Evolutionary conservation across 2,329 filamentous ascomycete species (phyloP).

Genomic region (Amauroascus verrucosus): DNA sequence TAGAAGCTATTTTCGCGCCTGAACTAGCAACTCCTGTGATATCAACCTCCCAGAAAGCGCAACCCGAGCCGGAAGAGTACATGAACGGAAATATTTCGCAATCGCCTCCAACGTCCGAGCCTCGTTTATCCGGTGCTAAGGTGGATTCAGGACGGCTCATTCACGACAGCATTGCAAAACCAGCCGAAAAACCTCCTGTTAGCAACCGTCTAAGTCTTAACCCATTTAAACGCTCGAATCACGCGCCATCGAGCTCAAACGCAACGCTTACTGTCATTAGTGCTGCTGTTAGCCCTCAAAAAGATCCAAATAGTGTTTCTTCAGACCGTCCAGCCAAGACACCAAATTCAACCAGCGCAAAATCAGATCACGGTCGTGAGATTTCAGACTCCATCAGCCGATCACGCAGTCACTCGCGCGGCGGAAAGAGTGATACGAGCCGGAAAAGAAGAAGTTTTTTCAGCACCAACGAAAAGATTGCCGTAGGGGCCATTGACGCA

Average conservation of each 20-base stretch:
- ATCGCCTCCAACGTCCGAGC: constrained; percentile 16
- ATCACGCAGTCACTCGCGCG: constrained; percentile 28
- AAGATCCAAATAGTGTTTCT: constrained; percentile 7
- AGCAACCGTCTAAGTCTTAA: constrained; percentile 36
- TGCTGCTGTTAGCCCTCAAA: neutral
- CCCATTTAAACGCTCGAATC: constrained; percentile 34
- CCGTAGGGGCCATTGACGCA: constrained; percentile 12
- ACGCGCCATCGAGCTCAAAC: constrained; percentile 28
- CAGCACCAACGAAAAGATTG: constrained; percentile 20
- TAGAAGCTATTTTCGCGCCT: constrained; percentile 43
- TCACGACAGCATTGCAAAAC: constrained; percentile 25
- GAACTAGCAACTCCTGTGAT: constrained; percentile 53
- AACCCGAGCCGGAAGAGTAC: constrained; percentile 31
- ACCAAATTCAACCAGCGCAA: constrained; percentile 14
- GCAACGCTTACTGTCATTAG: constrained; percentile 25
- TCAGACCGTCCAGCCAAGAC: constrained; percentile 17
- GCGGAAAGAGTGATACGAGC: constrained; percentile 24
- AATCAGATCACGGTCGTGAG: constrained; percentile 26
- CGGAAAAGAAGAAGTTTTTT: constrained; percentile 34
- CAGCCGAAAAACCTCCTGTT: constrained; percentile 29
- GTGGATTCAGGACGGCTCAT: constrained; percentile 28
- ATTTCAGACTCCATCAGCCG: constrained; percentile 31
- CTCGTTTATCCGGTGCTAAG: constrained; percentile 29
- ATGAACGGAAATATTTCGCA: constrained; percentile 21
- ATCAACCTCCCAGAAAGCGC: constrained; percentile 37